Evolutionary conservation across 129 eudicot genomes (phyloP).

Genomic region (Scalesia atractyloides): DNA sequence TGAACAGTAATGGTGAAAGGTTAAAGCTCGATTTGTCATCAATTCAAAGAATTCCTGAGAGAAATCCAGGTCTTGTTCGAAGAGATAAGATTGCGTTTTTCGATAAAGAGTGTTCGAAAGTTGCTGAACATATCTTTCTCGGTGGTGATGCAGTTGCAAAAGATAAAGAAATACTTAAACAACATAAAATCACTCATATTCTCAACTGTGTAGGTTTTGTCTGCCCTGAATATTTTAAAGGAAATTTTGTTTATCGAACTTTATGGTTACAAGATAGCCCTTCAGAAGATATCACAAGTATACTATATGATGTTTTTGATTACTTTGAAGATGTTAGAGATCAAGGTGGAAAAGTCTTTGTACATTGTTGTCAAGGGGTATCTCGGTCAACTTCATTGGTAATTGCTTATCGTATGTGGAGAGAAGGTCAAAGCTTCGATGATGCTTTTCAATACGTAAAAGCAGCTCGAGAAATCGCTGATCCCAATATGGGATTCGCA

Average conservation of each 20-base stretch:
- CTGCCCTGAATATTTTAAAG: conserved; percentile 85
- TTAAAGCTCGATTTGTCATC: conserved; percentile 76
- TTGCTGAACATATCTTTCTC: conserved; percentile 75
- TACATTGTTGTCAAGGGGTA: conserved; percentile 94
- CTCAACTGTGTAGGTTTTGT: conserved; percentile 90
- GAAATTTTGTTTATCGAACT: conserved; percentile 76
- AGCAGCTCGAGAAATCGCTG: conserved; percentile 68
- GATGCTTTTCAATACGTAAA: conserved; percentile 69
- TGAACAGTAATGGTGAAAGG: conserved; percentile 52
- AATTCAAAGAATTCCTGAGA: conserved; percentile 53
- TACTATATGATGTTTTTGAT: conserved; percentile 90
- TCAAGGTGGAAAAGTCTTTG: conserved; percentile 80
- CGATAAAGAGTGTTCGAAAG: conserved; percentile 86
- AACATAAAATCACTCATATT: conserved; percentile 76
- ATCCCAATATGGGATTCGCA: conserved; percentile 88
- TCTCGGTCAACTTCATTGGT: conserved; percentile 86
- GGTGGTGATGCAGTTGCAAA: conserved; percentile 87
- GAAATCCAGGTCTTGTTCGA: conserved; percentile 57
- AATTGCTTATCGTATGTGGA: conserved; percentile 79
- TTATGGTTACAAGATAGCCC: conserved; percentile 93
- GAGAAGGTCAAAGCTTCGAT: conserved; percentile 73
- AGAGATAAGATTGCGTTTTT: conserved; percentile 78
- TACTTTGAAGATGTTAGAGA: conserved; percentile 93
- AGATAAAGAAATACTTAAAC: conserved; percentile 67
- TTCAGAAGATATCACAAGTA: conserved; percentile 88